These are phyloP conservation scores for Lenzites betulinus DNA, from an alignment of 768 basidiomycete species.

Conservation along the genomic window DNA sequence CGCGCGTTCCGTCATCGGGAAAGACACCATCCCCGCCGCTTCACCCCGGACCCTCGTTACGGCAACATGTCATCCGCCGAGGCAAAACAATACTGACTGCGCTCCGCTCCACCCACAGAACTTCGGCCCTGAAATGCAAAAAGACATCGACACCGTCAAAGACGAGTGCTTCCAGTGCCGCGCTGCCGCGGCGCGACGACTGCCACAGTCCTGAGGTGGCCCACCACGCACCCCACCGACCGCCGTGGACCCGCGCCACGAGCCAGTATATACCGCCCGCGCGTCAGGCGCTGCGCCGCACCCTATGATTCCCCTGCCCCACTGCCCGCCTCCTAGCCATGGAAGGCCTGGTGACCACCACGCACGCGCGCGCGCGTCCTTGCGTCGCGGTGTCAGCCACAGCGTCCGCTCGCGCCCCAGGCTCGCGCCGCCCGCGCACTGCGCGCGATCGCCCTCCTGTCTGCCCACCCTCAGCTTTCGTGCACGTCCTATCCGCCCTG, in stretches of 20 bases:
- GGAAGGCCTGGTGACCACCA: background rate
- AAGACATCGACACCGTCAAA: constrained; percentile 67
- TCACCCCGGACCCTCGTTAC: background rate
- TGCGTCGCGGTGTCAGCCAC: no score
- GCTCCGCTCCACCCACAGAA: constrained; percentile 42
- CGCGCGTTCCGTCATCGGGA: background rate
- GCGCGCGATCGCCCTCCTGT: no score
- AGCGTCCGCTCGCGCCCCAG: no score
- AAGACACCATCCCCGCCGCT: background rate
- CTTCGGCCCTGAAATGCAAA: constrained; percentile 69
- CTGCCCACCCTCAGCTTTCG: no score
- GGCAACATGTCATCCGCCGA: background rate
- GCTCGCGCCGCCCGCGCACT: no score
- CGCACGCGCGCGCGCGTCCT: background rate
- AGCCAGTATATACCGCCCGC: constrained; percentile 1
- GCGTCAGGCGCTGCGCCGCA: background rate
- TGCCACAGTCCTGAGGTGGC: constrained; percentile 9
- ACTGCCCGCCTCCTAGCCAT: background rate
- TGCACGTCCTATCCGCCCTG: no score
- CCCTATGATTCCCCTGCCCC: background rate
- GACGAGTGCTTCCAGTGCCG: constrained; percentile 73
- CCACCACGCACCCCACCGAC: background rate
- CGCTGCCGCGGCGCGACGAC: constrained; percentile 48
- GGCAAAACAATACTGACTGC: background rate
- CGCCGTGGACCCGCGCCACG: background rate